These are phyloP conservation scores for Cyberlindnera japonica DNA, from an alignment of 805 yeast species.

Conservation along the genomic window DNA sequence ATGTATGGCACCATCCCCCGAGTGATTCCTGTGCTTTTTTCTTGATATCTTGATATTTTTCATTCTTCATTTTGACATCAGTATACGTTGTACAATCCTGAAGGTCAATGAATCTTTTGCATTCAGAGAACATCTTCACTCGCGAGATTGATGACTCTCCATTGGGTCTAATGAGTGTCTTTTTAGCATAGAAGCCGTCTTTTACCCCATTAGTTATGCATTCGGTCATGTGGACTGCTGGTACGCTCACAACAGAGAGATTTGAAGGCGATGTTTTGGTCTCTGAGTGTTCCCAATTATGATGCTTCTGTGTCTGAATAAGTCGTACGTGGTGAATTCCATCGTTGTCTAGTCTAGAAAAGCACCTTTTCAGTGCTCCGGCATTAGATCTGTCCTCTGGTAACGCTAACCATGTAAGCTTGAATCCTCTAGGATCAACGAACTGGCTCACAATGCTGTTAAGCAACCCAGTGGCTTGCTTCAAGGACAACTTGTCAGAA, in stretches of 20 bases:
- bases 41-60: conserved; percentile 32
- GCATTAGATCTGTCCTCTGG: conserved; percentile 32
- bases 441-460: conserved; percentile 41
- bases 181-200: conserved; percentile 51
- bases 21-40: conserved; percentile 29
- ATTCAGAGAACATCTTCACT: conserved; percentile 20
- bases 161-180: conserved; percentile 38
- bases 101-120: conserved; percentile 17
- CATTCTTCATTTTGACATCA: conserved; percentile 29
- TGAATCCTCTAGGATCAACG: conserved; percentile 33
- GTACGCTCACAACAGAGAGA: conserved; percentile 30
- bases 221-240: conserved; percentile 22
- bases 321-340: conserved; percentile 3
- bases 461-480: conserved; percentile 55
- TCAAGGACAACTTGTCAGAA: conserved; percentile 72
- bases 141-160: conserved; percentile 41
- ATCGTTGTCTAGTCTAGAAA: conserved; percentile 11
- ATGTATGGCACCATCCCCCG: conserved; percentile 46
- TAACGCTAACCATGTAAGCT: conserved; percentile 47
- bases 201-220: conserved; percentile 54
- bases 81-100: conserved; percentile 25
- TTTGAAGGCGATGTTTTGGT: conserved; percentile 19
- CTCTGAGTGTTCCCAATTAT: conserved; percentile 14
- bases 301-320: conserved; percentile 9
- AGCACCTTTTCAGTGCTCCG: conserved; percentile 17